Evolutionary conservation across 192 early-diverging fungal species (phyloP).

Genomic region (Linnemannia schmuckeri): DNA sequence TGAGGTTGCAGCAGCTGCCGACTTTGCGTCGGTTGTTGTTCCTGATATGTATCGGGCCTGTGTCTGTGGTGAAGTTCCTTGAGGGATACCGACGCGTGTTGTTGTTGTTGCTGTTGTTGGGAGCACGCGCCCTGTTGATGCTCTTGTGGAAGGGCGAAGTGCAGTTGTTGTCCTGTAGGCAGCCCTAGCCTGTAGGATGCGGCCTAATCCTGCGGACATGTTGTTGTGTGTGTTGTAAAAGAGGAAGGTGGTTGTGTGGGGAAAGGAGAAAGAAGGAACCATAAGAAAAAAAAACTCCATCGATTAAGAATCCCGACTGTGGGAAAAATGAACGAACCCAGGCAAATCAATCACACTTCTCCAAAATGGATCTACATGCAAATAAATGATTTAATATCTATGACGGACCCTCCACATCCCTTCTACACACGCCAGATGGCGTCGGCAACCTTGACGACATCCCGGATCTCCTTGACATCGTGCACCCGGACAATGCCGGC

Average conservation of each 20-base stretch:
- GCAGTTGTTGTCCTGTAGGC: constrained; percentile 14
- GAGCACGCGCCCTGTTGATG: neutral
- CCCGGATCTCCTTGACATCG: constrained; percentile 94
- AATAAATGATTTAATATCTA: neutral
- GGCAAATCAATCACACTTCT: neutral
- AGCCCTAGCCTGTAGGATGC: constrained; percentile 26
- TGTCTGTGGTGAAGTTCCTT: neutral
- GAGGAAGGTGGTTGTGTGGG: neutral
- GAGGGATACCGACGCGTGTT: neutral
- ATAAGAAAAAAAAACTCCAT: neutral
- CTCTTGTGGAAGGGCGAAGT: neutral
- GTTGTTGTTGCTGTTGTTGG: neutral
- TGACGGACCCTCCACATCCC: neutral
- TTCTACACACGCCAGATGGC: constrained; percentile 46
- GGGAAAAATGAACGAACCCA: neutral
- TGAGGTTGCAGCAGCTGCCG: neutral
- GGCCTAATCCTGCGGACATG: constrained; percentile 45
- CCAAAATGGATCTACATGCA: neutral
- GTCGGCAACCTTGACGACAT: constrained; percentile 90
- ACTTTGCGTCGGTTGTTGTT: neutral
- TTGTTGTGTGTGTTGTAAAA: neutral
- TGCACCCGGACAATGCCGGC: constrained; percentile 92
- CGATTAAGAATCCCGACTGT: neutral
- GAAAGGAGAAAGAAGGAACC: neutral
- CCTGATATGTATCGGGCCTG: neutral